These are phyloP conservation scores for Solanum pinnatisectum DNA, from an alignment of 257 asterid species.

Conservation along the genomic window DNA sequence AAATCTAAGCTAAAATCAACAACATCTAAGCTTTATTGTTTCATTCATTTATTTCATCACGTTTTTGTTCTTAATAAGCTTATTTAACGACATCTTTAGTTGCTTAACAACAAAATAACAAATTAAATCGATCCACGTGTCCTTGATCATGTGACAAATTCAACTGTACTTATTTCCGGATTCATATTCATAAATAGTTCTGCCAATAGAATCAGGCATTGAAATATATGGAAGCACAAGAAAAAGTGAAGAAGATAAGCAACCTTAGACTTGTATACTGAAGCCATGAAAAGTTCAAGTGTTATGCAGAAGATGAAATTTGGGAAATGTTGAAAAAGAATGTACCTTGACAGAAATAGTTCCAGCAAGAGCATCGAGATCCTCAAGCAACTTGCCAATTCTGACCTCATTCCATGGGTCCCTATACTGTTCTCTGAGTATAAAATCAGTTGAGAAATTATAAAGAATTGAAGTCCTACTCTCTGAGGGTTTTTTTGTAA, in stretches of 20 bases:
- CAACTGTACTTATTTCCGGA: background rate
- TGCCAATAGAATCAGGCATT: background rate
- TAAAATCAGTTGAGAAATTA: conserved; percentile 62
- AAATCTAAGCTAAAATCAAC: background rate
- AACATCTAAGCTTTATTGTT: background rate
- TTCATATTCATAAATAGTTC: background rate
- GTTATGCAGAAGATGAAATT: background rate
- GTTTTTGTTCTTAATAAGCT: background rate
- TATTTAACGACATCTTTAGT: background rate
- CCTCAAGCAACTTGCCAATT: conserved; percentile 92
- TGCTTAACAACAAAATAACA: background rate
- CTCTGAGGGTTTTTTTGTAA: conserved; percentile 47
- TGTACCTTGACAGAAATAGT: conserved; percentile 84
- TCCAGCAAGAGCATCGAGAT: conserved; percentile 97
- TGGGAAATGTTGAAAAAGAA: background rate
- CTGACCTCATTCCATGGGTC: conserved; percentile 98
- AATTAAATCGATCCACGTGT: background rate
- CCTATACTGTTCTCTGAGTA: conserved; percentile 84
- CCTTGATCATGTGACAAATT: background rate
- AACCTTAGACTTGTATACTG: background rate
- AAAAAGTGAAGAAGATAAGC: background rate
- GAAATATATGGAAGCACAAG: background rate
- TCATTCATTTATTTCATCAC: background rate
- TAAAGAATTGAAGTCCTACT: conserved; percentile 64
- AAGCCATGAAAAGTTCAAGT: background rate